Percentiles rank a stretch among this genome's conserved stretches.
Evolutionary conservation across 1,284 basidiomycete species (phyloP).

Genomic region (Leccinum ponderosum): DNA sequence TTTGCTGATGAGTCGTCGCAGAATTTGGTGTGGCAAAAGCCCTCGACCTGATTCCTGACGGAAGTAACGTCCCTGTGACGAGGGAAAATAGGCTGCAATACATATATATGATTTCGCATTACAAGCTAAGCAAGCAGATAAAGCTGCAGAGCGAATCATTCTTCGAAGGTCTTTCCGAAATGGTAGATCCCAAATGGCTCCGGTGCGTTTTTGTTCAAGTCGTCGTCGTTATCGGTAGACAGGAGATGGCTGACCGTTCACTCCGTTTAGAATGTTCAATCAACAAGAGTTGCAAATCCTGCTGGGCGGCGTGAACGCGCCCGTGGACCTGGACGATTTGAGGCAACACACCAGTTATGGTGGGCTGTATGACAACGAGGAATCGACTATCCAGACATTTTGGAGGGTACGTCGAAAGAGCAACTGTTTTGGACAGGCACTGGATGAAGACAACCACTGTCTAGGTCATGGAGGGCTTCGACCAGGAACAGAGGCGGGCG

Average conservation of each 20-base stretch:
- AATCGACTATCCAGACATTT: slow-evolving; percentile 72
- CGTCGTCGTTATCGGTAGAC: neutral
- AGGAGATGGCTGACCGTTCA: slow-evolving; percentile 6
- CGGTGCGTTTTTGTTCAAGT: slow-evolving; percentile 45
- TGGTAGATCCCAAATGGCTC: slow-evolving; percentile 90
- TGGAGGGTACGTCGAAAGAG: slow-evolving; percentile 57
- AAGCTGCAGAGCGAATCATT: slow-evolving; percentile 82
- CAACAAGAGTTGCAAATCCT: slow-evolving; percentile 88
- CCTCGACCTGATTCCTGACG: slow-evolving; percentile 82
- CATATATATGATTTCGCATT: slow-evolving; percentile 89
- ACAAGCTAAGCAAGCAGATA: slow-evolving; percentile 89
- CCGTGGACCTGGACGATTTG: slow-evolving; percentile 83
- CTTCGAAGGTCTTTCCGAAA: slow-evolving; percentile 84
- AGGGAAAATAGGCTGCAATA: slow-evolving; percentile 89
- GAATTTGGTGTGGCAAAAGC: slow-evolving; percentile 86
- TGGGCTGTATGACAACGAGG: slow-evolving; percentile 69
- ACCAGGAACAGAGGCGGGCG: slow-evolving; percentile 68
- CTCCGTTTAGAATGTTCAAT: slow-evolving; percentile 80
- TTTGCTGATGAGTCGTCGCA: slow-evolving; percentile 27
- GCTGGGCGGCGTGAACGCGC: slow-evolving; percentile 80
- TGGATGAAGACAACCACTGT: neutral
- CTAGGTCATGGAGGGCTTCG: slow-evolving; percentile 72
- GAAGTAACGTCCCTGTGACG: slow-evolving; percentile 86
- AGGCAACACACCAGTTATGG: slow-evolving; percentile 75
- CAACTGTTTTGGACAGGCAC: neutral